Evolutionary conservation across 805 yeast genomes (phyloP).

Genomic region (Debaryomyces castellii): DNA sequence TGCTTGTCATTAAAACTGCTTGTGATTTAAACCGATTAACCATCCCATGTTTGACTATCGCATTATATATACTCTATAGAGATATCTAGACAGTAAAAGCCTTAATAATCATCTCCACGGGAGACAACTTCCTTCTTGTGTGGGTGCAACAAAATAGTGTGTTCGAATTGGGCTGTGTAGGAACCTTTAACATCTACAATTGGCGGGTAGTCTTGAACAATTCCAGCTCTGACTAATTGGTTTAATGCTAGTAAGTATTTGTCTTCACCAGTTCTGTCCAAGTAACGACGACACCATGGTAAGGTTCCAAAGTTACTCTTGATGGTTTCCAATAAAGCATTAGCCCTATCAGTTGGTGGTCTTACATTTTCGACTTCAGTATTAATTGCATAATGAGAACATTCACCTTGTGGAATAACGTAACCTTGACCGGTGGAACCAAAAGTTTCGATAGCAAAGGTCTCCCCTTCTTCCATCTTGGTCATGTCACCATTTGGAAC

Average conservation of each 20-base stretch:
- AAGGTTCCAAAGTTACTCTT: slow-evolving; percentile 86
- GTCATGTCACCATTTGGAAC: slow-evolving; percentile 91
- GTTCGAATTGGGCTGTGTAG: slow-evolving; percentile 96
- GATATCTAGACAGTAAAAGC: background rate
- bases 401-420: slow-evolving; percentile 84
- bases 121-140: slow-evolving; percentile 92
- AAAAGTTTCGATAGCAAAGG: slow-evolving; percentile 96
- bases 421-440: slow-evolving; percentile 96
- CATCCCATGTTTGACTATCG: background rate
- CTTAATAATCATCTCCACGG: slow-evolving; percentile 86
- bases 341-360: slow-evolving; percentile 68
- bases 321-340: slow-evolving; percentile 64
- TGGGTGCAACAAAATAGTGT: slow-evolving; percentile 87
- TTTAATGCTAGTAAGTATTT: slow-evolving; percentile 86
- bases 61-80: background rate
- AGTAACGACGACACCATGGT: slow-evolving; percentile 94
- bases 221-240: slow-evolving; percentile 78
- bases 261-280: slow-evolving; percentile 89
- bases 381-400: slow-evolving; percentile 85
- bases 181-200: slow-evolving; percentile 78
- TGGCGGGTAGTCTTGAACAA: slow-evolving; percentile 95
- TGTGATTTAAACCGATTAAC: background rate
- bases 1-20: too few relatives aligned
- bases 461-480: slow-evolving; percentile 98
- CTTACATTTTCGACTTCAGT: slow-evolving; percentile 37